Percentiles rank a stretch among this genome's conserved stretches.
phyloP scores from a whole-genome alignment of 306 rosid genomes.

The Vachellia collinsii region DNA sequence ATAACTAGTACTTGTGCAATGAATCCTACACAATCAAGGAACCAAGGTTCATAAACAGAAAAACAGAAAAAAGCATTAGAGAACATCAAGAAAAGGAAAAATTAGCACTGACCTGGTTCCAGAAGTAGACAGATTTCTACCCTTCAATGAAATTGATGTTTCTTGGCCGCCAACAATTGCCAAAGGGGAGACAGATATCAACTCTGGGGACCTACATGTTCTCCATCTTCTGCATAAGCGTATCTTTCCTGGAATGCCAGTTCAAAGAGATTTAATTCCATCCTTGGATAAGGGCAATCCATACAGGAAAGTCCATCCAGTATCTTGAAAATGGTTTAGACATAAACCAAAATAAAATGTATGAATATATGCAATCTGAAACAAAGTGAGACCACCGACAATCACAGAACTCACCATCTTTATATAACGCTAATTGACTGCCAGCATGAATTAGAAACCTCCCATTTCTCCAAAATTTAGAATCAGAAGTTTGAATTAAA shows the following conservation, averaged over 20 bases:
- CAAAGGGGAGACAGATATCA: conserved; percentile 79
- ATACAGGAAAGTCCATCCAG: not conserved
- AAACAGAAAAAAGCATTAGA: conserved; percentile 20
- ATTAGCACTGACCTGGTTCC: conserved; percentile 70
- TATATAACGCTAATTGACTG: conserved; percentile 74
- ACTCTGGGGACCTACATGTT: conserved; percentile 79
- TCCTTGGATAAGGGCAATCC: conserved; percentile 22
- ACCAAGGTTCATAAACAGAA: not conserved
- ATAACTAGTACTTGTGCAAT: conserved; percentile 73
- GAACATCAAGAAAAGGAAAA: conserved; percentile 27
- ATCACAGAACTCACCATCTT: conserved; percentile 70
- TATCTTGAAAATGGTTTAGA: not conserved
- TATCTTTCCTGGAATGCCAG: conserved; percentile 65
- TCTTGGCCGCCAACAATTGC: conserved; percentile 84
- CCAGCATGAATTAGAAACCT: conserved; percentile 80
- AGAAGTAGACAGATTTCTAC: conserved; percentile 72
- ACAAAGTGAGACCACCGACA: conserved; percentile 19
- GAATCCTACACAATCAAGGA: conserved; percentile 62
- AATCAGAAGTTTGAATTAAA: conserved; percentile 62
- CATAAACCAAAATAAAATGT: conserved; percentile 15
- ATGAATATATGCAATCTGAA: conserved; percentile 4
- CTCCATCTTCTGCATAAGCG: conserved; percentile 71
- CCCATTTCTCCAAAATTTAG: conserved; percentile 86
- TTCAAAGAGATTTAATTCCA: conserved; percentile 33
- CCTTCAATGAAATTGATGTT: conserved; percentile 69